These are phyloP conservation scores for Cucurbitaria berberidis DNA, from an alignment of 2,329 filamentous ascomycete genomes.

Conservation along the genomic window DNA sequence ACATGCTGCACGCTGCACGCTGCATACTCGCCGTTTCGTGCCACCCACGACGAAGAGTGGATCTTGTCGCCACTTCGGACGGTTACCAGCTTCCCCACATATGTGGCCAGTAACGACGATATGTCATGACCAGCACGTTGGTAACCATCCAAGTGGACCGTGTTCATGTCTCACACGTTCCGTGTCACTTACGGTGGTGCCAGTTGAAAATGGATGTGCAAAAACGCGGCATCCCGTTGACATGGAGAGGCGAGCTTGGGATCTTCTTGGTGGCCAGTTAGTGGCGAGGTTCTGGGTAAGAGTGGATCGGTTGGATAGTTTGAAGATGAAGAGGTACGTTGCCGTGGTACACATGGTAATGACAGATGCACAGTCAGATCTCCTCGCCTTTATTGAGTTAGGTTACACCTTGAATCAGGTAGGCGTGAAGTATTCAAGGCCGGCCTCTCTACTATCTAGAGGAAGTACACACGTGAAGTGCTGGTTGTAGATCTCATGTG, in stretches of 20 bases:
- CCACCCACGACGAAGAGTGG: constrained; percentile 16
- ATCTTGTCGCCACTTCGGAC: constrained; percentile 18
- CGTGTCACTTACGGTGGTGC: constrained; percentile 9
- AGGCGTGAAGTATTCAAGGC: neutral
- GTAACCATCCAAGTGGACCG: constrained; percentile 4
- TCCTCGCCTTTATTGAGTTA: neutral
- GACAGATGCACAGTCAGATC: neutral
- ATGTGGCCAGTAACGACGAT: constrained; percentile 12
- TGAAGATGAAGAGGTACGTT: neutral
- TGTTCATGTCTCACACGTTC: constrained; percentile 15
- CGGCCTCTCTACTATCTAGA: neutral
- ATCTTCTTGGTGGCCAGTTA: neutral
- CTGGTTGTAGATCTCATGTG: constrained; percentile 8
- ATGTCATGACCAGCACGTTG: constrained; percentile 23
- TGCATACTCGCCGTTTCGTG: constrained; percentile 23
- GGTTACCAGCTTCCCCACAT: constrained; percentile 28
- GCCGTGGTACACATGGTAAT: neutral
- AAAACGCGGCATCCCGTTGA: constrained; percentile 1
- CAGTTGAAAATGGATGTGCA: constrained; percentile 7
- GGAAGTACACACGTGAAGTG: neutral
- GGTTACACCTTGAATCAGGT: neutral
- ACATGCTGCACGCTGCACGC: neutral
- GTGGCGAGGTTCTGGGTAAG: neutral
- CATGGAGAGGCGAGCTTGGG: neutral
- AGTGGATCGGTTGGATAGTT: neutral